These are phyloP conservation scores for Schizophyllum amplum DNA, from an alignment of 1,284 basidiomycete genomes.

Conservation along the genomic window DNA sequence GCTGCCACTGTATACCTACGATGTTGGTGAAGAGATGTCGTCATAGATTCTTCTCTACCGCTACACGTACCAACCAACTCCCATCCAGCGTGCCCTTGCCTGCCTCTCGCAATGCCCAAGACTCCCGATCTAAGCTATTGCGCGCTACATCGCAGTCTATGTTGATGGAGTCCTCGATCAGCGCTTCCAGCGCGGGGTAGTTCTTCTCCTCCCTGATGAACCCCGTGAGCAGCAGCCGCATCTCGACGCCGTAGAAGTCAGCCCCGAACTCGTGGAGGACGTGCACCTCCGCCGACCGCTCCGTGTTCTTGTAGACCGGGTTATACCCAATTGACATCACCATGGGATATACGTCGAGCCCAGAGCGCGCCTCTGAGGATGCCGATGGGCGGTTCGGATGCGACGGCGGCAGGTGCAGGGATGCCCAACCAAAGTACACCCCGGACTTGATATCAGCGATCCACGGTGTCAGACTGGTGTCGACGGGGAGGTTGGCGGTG, in stretches of 20 bases:
- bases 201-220: conserved; percentile 19
- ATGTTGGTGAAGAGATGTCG: no score
- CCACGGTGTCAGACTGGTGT: conserved; percentile 18
- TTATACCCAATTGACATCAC: conserved; percentile 21
- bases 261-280: conserved; percentile 17
- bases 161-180: conserved; percentile 19
- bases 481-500: conserved; percentile 20
- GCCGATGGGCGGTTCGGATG: conserved; percentile 12
- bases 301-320: conserved; percentile 17
- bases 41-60: no score
- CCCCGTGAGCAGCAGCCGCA: conserved; percentile 17
- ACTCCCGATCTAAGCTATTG: conserved; percentile 18
- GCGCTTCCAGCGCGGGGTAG: conserved; percentile 14
- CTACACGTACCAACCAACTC: conserved; percentile 20
- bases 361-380: conserved; percentile 8
- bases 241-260: conserved; percentile 20
- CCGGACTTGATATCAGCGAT: conserved; percentile 16
- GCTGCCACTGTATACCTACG: no score
- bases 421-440: conserved; percentile 22
- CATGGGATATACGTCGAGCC: conserved; percentile 19
- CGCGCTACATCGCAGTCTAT: conserved; percentile 19
- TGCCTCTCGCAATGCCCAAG: conserved; percentile 19
- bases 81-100: conserved; percentile 19
- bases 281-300: conserved; percentile 19
- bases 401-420: conserved; percentile 17